Base-by-base conservation (phyloP, 768 basidiomycete species). In the Suillus brevipes region DNA sequence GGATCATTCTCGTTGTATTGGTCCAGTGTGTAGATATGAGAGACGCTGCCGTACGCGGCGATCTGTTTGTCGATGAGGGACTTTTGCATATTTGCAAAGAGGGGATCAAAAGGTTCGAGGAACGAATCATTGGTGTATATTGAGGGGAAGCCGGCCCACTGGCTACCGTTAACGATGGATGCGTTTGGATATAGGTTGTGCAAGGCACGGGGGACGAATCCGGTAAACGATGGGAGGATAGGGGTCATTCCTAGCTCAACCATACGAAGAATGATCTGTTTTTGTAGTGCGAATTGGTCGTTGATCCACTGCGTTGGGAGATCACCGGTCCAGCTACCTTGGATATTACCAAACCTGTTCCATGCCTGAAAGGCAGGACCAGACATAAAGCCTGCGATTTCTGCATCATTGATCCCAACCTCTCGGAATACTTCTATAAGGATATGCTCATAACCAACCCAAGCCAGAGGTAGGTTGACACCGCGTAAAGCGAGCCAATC, bases 281-380 rank as follows among this genome's bases (percentile, higher is more conserved):
- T 76, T 65, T 79, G 78, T 7, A 81, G 73, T 2, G 69, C 64
- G 40, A 75, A 78, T 64, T 81, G 81, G 56, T 81, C 77, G 20
- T 72, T 62, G 56, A 80, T 66, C 80, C 80, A 81, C 47, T 78
- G 72, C 52, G 66, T 71, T 1, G 81, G 78, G 7, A 81, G 71
- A 13, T 67, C 66, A 0, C 79, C 76, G 9, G 72, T 73, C 79
- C 80, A 82, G 66, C 77, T 76, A 12, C 77, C 75, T 65, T 81
- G 80, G 38, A 81, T 76, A 60, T 81, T 81, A 4, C 80, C 80
- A 58, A 81, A 81, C 18, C 80, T 74, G 66, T 81, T 80, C 79
- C 80, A 81, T 0, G 80, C 75, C 45, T 75, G 75, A 69, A 81
- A 81, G 3, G 80, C 74, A 9, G 80, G 79, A 0, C 79, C 78